Percentiles rank a stretch among this genome's conserved stretches.
Conservation (phyloP, 2,329 filamentous ascomycete genomes). For the Lecanicillium sp. region DNA sequence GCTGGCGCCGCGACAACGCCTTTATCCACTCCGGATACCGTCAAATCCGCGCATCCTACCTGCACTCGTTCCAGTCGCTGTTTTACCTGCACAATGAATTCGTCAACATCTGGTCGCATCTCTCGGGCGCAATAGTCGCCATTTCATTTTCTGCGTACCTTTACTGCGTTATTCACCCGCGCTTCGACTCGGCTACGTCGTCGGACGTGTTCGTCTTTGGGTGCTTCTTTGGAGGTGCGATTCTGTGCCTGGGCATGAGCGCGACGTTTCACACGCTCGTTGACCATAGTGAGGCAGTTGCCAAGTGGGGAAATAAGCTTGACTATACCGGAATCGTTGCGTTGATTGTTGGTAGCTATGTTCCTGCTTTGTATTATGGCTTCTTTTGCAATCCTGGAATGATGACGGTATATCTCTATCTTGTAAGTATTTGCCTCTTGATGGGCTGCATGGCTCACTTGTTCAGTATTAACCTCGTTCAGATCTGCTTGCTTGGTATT, state of each 20-base stretch:
- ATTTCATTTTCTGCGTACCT: constrained; percentile 42
- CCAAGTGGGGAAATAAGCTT: constrained; percentile 80
- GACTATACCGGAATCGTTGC: constrained; percentile 93
- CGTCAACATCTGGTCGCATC: constrained; percentile 56
- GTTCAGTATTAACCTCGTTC: constrained; percentile 11
- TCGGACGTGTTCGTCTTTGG: constrained; percentile 64
- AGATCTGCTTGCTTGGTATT: constrained; percentile 74
- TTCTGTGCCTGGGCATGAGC: constrained; percentile 69
- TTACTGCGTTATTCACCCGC: constrained; percentile 49
- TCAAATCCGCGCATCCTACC: constrained; percentile 38
- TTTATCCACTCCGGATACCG: constrained; percentile 49
- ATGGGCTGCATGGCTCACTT: background rate
- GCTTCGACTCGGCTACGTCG: constrained; percentile 53
- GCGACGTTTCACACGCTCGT: constrained; percentile 77
- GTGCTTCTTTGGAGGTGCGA: constrained; percentile 72
- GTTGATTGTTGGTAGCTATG: constrained; percentile 84
- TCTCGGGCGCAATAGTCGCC: constrained; percentile 57
- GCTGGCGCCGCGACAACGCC: constrained; percentile 52
- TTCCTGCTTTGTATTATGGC: constrained; percentile 82
- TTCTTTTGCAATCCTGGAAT: constrained; percentile 63
- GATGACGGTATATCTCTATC: constrained; percentile 63
- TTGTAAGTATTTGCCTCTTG: constrained; percentile 43
- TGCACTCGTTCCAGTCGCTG: constrained; percentile 36
- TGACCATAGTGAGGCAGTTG: constrained; percentile 74
- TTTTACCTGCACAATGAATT: constrained; percentile 52